Conservation (phyloP, 2,329 filamentous ascomycete genomes). For the Pseudocercospora musae region DNA sequence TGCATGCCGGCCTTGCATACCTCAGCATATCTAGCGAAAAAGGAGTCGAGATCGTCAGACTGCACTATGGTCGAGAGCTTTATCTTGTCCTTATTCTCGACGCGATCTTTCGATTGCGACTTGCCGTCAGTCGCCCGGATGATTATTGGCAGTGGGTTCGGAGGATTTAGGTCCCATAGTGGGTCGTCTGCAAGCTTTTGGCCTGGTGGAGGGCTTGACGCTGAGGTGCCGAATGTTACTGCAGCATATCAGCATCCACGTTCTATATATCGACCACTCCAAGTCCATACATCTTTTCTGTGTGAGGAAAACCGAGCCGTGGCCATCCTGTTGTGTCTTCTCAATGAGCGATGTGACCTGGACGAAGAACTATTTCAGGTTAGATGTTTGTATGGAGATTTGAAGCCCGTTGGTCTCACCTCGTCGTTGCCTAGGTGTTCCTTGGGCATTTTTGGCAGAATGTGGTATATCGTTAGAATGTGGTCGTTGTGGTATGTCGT, state of each 20-base stretch:
- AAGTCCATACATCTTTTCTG: constrained; percentile 67
- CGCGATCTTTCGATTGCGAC: constrained; percentile 41
- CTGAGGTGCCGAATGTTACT: constrained; percentile 45
- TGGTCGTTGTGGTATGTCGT: background rate
- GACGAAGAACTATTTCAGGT: constrained; percentile 64
- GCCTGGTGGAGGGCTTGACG: constrained; percentile 37
- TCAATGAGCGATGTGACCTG: constrained; percentile 67
- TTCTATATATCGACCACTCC: background rate
- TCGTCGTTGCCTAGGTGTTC: constrained; percentile 61
- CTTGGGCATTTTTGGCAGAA: constrained; percentile 39
- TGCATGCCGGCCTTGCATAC: constrained; percentile 86
- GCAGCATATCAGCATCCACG: constrained; percentile 1
- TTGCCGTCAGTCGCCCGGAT: constrained; percentile 81
- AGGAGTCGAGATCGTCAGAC: constrained; percentile 70
- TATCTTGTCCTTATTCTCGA: constrained; percentile 58
- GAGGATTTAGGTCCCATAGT: constrained; percentile 59
- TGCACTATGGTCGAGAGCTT: constrained; percentile 83
- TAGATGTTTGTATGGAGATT: background rate
- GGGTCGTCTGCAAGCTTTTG: constrained; percentile 48
- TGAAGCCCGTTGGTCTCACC: constrained; percentile 37
- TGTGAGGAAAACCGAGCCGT: constrained; percentile 70
- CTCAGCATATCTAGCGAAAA: constrained; percentile 84
- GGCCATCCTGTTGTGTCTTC: constrained; percentile 62
- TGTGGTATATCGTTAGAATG: background rate
- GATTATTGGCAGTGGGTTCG: constrained; percentile 66